A percentile compares a stretch with the other conserved stretches of the same genome.
Evolutionary conservation across 2,329 filamentous ascomycete genomes (phyloP).

Genomic region (Claviceps capensis): DNA sequence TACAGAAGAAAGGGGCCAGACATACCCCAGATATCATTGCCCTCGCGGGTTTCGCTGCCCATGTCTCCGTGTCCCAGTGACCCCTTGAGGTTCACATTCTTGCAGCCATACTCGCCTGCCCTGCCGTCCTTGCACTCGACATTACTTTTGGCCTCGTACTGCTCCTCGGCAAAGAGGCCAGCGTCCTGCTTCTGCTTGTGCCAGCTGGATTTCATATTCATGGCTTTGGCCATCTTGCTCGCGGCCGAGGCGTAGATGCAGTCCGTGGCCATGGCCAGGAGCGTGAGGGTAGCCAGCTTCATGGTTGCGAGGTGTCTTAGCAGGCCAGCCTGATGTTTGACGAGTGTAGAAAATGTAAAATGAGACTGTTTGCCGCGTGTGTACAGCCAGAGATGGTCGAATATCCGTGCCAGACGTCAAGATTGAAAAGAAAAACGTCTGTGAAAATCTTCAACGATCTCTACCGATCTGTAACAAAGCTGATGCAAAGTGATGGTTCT

Average conservation of each 20-base stretch:
- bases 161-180: neutral
- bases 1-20: neutral
- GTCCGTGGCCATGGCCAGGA: neutral
- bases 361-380: no score
- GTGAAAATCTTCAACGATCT: no score
- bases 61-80: slow-evolving; percentile 24
- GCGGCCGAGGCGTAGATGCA: neutral
- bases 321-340: no score
- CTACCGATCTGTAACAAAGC: neutral
- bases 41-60: slow-evolving; percentile 19
- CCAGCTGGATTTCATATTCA: neutral
- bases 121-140: neutral
- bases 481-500: neutral
- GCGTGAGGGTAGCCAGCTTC: neutral
- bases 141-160: neutral
- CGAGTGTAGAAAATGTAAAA: no score
- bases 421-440: neutral
- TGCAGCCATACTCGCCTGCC: slow-evolving; percentile 18
- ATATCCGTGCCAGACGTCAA: neutral
- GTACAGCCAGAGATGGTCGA: neutral
- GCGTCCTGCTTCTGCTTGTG: neutral
- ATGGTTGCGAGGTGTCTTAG: neutral
- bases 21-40: slow-evolving; percentile 21
- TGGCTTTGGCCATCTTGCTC: neutral
- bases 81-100: slow-evolving; percentile 22